Base-by-base conservation (phyloP, 164 flowering plant species). In the Cinnamomum chago region DNA sequence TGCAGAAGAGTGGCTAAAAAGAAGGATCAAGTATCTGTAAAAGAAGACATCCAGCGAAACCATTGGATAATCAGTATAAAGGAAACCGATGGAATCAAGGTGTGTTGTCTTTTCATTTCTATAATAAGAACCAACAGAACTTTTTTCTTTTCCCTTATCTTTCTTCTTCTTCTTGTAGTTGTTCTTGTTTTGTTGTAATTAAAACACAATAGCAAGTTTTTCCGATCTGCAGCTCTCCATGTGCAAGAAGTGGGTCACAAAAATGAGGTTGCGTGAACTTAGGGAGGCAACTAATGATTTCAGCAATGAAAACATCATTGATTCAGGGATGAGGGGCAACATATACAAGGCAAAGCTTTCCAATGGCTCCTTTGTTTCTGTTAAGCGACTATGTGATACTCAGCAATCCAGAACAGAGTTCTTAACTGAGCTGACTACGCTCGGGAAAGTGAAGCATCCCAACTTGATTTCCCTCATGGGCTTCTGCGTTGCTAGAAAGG, bases 41-140 rank as follows among this genome's bases (percentile, higher is more conserved):
- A 65, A 17, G 93, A 84, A 55, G 96, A 91, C 69, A 90, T 88
- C 35, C 86, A 89, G 70, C 93, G 88, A 67, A 91, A 95, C 71
- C 88, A 82, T 79, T 94, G 98, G 97, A 89, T 96, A 9, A 89
- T 77, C 84, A 83, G 76, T n/a, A n/a, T n/a, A n/a, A n/a, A n/a
- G n/a, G n/a, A n/a, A n/a, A n/a, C n/a, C n/a, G n/a, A n/a, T n/a
- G 85, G 76, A 75, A 82, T 88, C 67, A 86, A 94, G 97, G 97
- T 71, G 22, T 58, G 76, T 12, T 67, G 20, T 3, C 17, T 17
- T 55, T 22, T 7, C 50, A 30, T 33, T 28, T 67, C 71, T 68
- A 6, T 27, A n/a, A 23, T 4, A 5, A 15, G 27, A 62, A 62
- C 28, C 28, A 33, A 7, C 40, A 4, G 40, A 33, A 33, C 68